phyloP scores from a whole-genome alignment of 2,329 filamentous ascomycete species.

The Metarhizium anisopliae region DNA sequence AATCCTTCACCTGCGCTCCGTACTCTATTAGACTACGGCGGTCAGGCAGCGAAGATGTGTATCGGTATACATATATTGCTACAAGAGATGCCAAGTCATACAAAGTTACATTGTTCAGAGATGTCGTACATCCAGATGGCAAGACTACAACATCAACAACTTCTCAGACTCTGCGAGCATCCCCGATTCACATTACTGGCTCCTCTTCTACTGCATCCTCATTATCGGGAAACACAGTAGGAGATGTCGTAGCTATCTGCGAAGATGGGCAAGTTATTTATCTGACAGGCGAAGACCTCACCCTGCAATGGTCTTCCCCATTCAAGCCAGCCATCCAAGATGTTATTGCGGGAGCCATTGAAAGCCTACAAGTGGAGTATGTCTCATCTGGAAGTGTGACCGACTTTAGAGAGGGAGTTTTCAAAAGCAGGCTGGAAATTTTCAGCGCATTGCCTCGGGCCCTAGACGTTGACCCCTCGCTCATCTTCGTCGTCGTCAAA shows the following conservation, averaged over 20 bases:
- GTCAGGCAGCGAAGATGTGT: slow-evolving; percentile 36
- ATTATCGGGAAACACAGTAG: slow-evolving; percentile 15
- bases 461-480: slow-evolving; percentile 38
- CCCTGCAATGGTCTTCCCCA: slow-evolving; percentile 24
- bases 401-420: slow-evolving; percentile 45
- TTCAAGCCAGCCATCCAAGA: slow-evolving; percentile 27
- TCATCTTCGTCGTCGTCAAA: slow-evolving; percentile 43
- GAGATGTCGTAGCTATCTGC: slow-evolving; percentile 45
- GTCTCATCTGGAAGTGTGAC: slow-evolving; percentile 35
- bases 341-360: slow-evolving; percentile 20
- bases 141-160: slow-evolving; percentile 42
- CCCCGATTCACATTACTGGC: slow-evolving; percentile 26
- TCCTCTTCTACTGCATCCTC: slow-evolving; percentile 17
- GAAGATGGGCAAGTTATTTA: slow-evolving; percentile 52
- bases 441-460: slow-evolving; percentile 41
- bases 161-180: slow-evolving; percentile 32
- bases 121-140: slow-evolving; percentile 41
- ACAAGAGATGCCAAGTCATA: slow-evolving; percentile 38
- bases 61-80: slow-evolving; percentile 53
- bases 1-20: slow-evolving; percentile 53
- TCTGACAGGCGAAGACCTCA: slow-evolving; percentile 44
- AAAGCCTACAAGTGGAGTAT: slow-evolving; percentile 38
- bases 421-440: slow-evolving; percentile 44
- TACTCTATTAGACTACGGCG: slow-evolving; percentile 47
- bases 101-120: slow-evolving; percentile 51